Evolutionary conservation across 176 grass and related monocot species (phyloP).

Genomic region (Cenchrus purpureus): DNA sequence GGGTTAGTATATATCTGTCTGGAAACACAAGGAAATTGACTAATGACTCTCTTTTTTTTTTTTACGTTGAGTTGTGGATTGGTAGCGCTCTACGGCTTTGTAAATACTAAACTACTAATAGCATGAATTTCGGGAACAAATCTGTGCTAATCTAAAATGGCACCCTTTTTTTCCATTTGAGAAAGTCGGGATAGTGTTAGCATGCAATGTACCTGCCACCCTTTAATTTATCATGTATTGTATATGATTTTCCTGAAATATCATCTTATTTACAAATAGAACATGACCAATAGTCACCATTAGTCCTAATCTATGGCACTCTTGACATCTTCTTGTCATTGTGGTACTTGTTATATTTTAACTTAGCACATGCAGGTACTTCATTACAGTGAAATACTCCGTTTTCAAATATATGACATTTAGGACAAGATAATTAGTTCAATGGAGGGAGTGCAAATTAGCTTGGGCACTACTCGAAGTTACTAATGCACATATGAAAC

Average conservation of each 20-base stretch:
- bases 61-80: slow-evolving; percentile 7
- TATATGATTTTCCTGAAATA: not conserved
- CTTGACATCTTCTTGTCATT: slow-evolving; percentile 11
- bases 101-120: slow-evolving; percentile 9
- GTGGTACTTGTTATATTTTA: not conserved
- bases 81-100: not conserved
- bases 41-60: not conserved
- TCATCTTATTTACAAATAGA: not conserved
- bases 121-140: slow-evolving; percentile 11
- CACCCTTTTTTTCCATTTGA: not conserved
- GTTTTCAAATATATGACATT: not conserved
- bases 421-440: not conserved
- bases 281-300: not conserved
- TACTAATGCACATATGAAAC: not conserved
- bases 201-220: not conserved
- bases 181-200: not conserved
- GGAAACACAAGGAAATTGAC: slow-evolving; percentile 13
- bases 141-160: not conserved
- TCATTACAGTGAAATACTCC: not conserved
- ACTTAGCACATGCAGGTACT: slow-evolving; percentile 25
- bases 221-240: not conserved
- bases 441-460: too few species aligned
- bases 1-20: slow-evolving; percentile 55
- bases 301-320: not conserved
- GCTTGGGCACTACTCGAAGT: not conserved